phyloP scores from a whole-genome alignment of 805 yeast genomes.

The Yarrowia hollandica region DNA sequence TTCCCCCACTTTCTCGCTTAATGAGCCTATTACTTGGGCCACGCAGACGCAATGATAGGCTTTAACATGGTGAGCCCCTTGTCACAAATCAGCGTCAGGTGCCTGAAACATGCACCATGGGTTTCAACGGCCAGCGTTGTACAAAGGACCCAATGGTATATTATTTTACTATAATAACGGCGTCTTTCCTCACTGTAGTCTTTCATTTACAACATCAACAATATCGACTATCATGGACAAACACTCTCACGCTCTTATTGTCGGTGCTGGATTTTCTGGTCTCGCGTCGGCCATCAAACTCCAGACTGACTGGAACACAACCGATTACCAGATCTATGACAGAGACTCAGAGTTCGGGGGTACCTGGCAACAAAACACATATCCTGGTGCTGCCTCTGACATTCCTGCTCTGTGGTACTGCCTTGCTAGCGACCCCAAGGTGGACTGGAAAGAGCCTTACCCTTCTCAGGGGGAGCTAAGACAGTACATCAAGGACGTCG shows the following conservation, averaged over 20 bases:
- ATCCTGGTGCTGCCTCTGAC: constrained; percentile 31
- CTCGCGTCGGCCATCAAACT: constrained; percentile 32
- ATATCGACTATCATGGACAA: neutral
- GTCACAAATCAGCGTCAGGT: neutral
- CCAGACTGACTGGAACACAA: constrained; percentile 29
- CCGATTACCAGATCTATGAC: constrained; percentile 31
- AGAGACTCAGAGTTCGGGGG: constrained; percentile 29
- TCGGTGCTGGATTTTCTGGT: constrained; percentile 33
- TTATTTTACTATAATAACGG: constrained; percentile 20
- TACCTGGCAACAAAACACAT: constrained; percentile 30
- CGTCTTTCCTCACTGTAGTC: neutral
- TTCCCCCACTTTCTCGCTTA: constrained; percentile 10
- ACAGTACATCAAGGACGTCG: constrained; percentile 25
- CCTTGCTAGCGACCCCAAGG: constrained; percentile 29
- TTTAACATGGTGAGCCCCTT: constrained; percentile 25
- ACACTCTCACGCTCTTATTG: constrained; percentile 26
- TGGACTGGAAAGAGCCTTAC: constrained; percentile 27
- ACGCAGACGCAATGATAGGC: constrained; percentile 6
- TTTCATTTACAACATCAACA: no score
- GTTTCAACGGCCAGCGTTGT: neutral
- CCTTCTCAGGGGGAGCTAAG: constrained; percentile 25
- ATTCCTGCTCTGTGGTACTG: constrained; percentile 30
- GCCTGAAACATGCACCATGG: neutral
- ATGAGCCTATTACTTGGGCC: neutral
- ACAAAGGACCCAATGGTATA: neutral